Conservation (phyloP, 2,329 filamentous ascomycete genomes). For the Paecilomyces niveus region DNA sequence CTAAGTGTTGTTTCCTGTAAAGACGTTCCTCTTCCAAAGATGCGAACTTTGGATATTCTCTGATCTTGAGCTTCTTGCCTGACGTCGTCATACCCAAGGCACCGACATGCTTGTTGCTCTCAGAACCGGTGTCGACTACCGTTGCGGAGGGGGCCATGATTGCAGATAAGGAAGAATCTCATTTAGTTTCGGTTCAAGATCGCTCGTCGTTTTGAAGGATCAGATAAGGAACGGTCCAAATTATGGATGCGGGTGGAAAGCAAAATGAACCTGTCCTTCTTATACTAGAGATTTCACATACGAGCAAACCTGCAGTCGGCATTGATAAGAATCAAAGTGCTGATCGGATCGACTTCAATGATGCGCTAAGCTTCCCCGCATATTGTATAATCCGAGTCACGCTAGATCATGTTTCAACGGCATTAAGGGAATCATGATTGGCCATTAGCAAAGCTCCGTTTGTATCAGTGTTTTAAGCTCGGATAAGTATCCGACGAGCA, state of each 20-base stretch:
- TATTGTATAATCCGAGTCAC: background rate
- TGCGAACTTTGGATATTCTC: slow-evolving; percentile 39
- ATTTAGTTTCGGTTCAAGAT: background rate
- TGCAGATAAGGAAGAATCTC: background rate
- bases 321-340: background rate
- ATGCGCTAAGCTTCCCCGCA: background rate
- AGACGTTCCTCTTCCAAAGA: slow-evolving; percentile 33
- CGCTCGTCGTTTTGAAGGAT: background rate
- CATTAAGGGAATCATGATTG: background rate
- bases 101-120: slow-evolving; percentile 35
- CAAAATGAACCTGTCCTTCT: no score
- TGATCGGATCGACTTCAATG: background rate
- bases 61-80: slow-evolving; percentile 40
- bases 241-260: no score
- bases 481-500: background rate
- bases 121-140: slow-evolving; percentile 26
- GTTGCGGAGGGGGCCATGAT: slow-evolving; percentile 33
- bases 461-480: background rate
- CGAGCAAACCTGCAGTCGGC: background rate
- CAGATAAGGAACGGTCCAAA: no score
- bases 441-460: background rate
- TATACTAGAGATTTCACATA: background rate
- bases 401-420: background rate
- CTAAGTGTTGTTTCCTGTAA: slow-evolving; percentile 41
- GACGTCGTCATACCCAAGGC: slow-evolving; percentile 41